phyloP scores from a whole-genome alignment of 2,329 filamentous ascomycete genomes.

The Cladosporium sp. region DNA sequence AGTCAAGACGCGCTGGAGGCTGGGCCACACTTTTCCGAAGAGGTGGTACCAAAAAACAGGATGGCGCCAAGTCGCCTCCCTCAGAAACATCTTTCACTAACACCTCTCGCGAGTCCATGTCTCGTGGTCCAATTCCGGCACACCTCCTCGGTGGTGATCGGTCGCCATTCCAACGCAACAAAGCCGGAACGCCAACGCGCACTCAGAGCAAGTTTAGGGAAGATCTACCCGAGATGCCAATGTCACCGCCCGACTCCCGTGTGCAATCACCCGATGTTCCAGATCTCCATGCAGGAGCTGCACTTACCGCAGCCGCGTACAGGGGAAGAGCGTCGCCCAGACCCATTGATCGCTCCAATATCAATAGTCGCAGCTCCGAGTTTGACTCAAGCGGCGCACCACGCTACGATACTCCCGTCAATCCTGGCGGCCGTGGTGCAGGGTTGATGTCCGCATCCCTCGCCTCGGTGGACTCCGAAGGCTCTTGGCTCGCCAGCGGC shows the following conservation, averaged over 20 bases:
- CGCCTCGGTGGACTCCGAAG: slow-evolving; percentile 92
- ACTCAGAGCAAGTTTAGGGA: slow-evolving; percentile 90
- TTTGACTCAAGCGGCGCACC: slow-evolving; percentile 6
- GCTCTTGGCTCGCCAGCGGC: slow-evolving; percentile 82
- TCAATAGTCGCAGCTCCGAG: slow-evolving; percentile 7
- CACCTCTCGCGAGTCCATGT: slow-evolving; percentile 82
- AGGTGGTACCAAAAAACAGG: slow-evolving; percentile 45
- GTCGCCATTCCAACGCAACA: slow-evolving; percentile 38
- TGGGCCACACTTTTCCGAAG: slow-evolving; percentile 75
- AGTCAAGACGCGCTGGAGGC: slow-evolving; percentile 33
- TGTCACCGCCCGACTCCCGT: slow-evolving; percentile 80
- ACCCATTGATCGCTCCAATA: slow-evolving; percentile 3
- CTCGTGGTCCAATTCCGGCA: slow-evolving; percentile 48
- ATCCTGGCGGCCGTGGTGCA: slow-evolving; percentile 19
- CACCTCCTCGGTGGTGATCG: slow-evolving; percentile 39
- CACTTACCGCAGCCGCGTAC: slow-evolving; percentile 24
- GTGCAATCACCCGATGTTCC: slow-evolving; percentile 71
- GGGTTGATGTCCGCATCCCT: slow-evolving; percentile 68
- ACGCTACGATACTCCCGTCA: slow-evolving; percentile 40
- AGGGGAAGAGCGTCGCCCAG: slow-evolving; percentile 4
- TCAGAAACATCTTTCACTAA: slow-evolving; percentile 77
- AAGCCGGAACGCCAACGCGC: slow-evolving; percentile 61
- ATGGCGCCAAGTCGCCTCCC: slow-evolving; percentile 47
- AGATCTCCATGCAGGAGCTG: slow-evolving; percentile 33
- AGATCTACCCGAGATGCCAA: slow-evolving; percentile 78